phyloP scores from a whole-genome alignment of 768 basidiomycete species.

The Xerocomellus intermedius region DNA sequence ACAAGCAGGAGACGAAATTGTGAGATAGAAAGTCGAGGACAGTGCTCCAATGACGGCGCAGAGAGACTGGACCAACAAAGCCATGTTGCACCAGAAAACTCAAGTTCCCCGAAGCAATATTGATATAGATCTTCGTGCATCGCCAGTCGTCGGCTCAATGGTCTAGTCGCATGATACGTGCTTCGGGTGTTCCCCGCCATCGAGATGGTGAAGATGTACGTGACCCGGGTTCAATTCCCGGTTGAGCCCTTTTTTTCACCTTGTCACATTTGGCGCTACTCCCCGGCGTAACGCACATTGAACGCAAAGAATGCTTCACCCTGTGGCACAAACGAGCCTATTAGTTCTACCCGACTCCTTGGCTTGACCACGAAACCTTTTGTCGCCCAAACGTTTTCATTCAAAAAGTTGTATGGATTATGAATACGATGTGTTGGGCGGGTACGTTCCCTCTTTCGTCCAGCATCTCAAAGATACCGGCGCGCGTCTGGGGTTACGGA shows the following conservation, averaged over 20 bases:
- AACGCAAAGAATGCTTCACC: conserved; percentile 16
- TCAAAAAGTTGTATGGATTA: conserved; percentile 5
- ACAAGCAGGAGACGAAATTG: no score
- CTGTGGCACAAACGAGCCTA: not conserved
- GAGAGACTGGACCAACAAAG: no score
- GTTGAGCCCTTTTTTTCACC: conserved; percentile 19
- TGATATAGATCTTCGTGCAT: not conserved
- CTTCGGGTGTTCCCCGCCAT: conserved; percentile 28
- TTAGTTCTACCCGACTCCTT: not conserved
- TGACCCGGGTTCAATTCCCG: conserved; percentile 39
- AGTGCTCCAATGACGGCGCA: no score
- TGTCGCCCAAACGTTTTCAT: not conserved
- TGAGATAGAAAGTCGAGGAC: no score
- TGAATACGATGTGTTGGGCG: conserved; percentile 18
- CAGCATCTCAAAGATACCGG: conserved; percentile 27
- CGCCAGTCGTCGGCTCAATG: conserved; percentile 24
- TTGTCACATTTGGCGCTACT: not conserved
- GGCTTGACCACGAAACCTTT: not conserved
- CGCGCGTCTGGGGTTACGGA: conserved; percentile 15
- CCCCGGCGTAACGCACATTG: not conserved
- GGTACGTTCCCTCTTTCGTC: conserved; percentile 27
- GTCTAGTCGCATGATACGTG: conserved; percentile 39
- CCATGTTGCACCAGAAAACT: no score
- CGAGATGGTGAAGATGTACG: conserved; percentile 33
- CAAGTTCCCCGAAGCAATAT: no score